Base-by-base conservation (phyloP, 169 alveolate species). In the Pseudocohnilembus persalinus region DNA sequence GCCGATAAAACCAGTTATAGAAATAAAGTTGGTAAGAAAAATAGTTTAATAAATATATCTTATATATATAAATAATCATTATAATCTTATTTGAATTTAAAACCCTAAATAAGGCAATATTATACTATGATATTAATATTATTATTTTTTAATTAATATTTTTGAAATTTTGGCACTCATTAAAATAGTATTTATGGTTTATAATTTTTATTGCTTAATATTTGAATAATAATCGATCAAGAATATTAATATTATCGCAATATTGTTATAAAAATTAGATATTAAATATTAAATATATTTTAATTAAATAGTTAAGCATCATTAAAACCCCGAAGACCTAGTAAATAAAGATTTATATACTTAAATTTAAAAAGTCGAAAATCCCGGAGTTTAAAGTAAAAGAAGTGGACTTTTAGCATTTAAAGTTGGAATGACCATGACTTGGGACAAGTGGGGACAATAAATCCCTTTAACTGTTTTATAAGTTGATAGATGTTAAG, bases 401-500 rank as follows among this genome's bases (percentile, higher is more conserved):
- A 83, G 94, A 83, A 63, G 87, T 27, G 97, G 95, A 31, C 77
- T 91, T 20, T 73, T 93, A 33, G 97, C 92, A 0, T 83, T 85
- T 49, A 93, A 93, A 84, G 82, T 89, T 28, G 97, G 97, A 27
- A 90, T 90, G 95, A 91, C 97, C 4, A 83, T 90, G 25, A 72
- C 79, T 34, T 93, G 94, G 94, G 94, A 91, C 73, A 89, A 90
- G 75, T 93, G 97, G 96, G 96, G 93, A 31, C 76, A 31, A 27
- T 25, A 88, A 0, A 91, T 83, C 33, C 92, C 95, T 28, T 85
- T 93, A 76, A 93, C 96, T 31, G 96, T 93, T 20, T 28, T 92
- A 28, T 75, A 88, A 83, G 64, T 93, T 20, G 97, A 93, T 79
- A 86, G 93, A 83, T 91, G 95, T 84, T 83, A 93, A 81, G 95